These are phyloP conservation scores for Jackrogersella multiformis DNA, from an alignment of 495 filamentous ascomycete species.

Conservation along the genomic window DNA sequence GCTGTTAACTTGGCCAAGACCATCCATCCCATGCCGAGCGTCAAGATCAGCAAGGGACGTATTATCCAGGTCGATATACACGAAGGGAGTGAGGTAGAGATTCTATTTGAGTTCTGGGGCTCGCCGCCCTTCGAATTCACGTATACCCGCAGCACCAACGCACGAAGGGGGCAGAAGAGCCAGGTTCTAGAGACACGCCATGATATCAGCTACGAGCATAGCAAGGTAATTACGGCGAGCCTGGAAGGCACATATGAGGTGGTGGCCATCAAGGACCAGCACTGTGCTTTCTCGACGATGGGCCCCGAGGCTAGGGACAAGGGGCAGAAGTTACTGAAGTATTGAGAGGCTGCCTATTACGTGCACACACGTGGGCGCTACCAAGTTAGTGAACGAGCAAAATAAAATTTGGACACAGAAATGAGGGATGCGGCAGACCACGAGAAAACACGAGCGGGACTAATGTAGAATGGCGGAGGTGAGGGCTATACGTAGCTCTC, in stretches of 20 bases:
- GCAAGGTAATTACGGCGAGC: conserved; percentile 79
- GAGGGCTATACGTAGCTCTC: conserved; percentile 18
- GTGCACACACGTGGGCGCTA: background rate
- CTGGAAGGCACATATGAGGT: conserved; percentile 98
- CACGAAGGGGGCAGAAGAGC: conserved; percentile 75
- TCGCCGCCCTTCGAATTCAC: conserved; percentile 98
- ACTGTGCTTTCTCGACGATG: conserved; percentile 82
- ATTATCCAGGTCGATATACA: conserved; percentile 89
- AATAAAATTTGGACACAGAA: conserved; percentile 3
- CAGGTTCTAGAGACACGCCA: conserved; percentile 88
- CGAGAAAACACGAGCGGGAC: conserved; percentile 12
- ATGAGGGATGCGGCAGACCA: background rate
- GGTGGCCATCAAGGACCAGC: conserved; percentile 90
- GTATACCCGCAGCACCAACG: conserved; percentile 90
- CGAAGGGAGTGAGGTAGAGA: conserved; percentile 91
- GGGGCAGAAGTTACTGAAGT: conserved; percentile 32
- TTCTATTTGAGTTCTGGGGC: conserved; percentile 92
- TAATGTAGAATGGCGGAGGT: conserved; percentile 23
- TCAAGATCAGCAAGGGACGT: conserved; percentile 83
- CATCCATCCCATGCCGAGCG: conserved; percentile 91
- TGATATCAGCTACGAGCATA: conserved; percentile 81
- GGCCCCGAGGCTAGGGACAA: conserved; percentile 58
- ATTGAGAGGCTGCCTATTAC: conserved; percentile 11
- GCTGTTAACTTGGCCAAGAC: conserved; percentile 76
- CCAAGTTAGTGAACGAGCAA: background rate